Conservation (phyloP, 176 grass and related monocot species). For the Triticum monococcum region DNA sequence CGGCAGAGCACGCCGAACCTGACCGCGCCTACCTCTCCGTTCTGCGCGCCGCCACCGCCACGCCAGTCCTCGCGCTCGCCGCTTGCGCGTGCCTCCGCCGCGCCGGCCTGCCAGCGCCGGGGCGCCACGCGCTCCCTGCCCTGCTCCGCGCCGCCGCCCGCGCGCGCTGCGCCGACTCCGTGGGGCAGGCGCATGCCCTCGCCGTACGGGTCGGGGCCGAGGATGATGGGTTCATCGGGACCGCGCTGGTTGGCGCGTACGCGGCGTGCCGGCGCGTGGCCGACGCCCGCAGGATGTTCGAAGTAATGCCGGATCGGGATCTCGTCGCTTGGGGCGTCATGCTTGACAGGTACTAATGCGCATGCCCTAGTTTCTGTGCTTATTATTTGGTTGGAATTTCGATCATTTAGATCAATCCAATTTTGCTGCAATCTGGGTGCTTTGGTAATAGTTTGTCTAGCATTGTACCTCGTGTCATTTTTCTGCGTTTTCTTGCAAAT, state of each 20-base stretch:
- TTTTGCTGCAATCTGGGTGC: not conserved
- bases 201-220: constrained; percentile 44
- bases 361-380: not conserved
- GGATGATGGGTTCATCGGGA: constrained; percentile 63
- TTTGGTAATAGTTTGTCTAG: not conserved
- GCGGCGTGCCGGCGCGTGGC: not conserved
- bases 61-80: constrained; percentile 22
- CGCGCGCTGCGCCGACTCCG: not conserved
- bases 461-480: not conserved
- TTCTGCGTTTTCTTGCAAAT: not conserved
- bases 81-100: constrained; percentile 52
- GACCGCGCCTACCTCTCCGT: constrained; percentile 41
- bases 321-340: constrained; percentile 81
- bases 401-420: not conserved
- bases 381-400: not conserved
- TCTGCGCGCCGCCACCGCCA: constrained; percentile 1
- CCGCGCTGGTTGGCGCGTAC: constrained; percentile 53
- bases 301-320: constrained; percentile 58
- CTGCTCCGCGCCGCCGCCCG: constrained; percentile 43
- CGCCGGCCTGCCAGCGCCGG: constrained; percentile 39
- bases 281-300: constrained; percentile 61
- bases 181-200: constrained; percentile 39
- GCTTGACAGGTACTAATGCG: constrained; percentile 57
- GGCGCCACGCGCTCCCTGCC: constrained; percentile 51
- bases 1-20: constrained; percentile 21